phyloP scores from a whole-genome alignment of 1,284 basidiomycete genomes.

The Rhodotorula sp. region DNA sequence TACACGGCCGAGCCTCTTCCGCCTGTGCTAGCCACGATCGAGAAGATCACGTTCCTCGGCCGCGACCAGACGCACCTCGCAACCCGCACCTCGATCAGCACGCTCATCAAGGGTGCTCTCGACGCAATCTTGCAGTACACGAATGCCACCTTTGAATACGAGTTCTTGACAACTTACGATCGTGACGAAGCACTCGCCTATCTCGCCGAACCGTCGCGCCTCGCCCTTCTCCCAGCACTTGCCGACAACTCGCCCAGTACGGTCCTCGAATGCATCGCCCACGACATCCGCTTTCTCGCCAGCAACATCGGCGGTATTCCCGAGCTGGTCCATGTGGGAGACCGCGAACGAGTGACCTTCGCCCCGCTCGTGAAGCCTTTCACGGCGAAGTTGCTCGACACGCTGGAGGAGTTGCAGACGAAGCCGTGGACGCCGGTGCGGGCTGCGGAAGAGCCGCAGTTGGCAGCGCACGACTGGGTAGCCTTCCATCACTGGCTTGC shows the following conservation, averaged over 20 bases:
- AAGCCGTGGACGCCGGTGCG: constrained; percentile 5
- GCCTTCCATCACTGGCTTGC: constrained; percentile 23
- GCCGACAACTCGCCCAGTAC: constrained; percentile 40
- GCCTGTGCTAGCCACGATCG: background rate
- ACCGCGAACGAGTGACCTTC: constrained; percentile 19
- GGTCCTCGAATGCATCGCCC: constrained; percentile 38
- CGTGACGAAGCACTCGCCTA: constrained; percentile 34
- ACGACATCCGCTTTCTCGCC: constrained; percentile 33
- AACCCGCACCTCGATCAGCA: constrained; percentile 20
- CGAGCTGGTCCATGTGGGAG: constrained; percentile 32
- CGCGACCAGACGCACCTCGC: constrained; percentile 32
- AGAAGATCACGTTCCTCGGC: constrained; percentile 31
- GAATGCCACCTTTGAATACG: constrained; percentile 26
- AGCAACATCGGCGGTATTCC: constrained; percentile 33
- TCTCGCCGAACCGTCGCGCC: constrained; percentile 24
- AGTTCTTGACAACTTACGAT: constrained; percentile 22
- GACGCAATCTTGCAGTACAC: constrained; percentile 26
- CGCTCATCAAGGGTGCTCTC: constrained; percentile 26
- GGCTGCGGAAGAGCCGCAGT: constrained; percentile 13
- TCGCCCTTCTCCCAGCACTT: constrained; percentile 37
- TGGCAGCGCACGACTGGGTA: constrained; percentile 24
- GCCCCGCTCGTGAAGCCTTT: constrained; percentile 18
- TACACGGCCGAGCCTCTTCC: background rate
- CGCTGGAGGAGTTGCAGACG: background rate
- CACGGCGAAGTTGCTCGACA: constrained; percentile 1